Conservation (phyloP, 345 rosid species). For the Melaleuca alternifolia region DNA sequence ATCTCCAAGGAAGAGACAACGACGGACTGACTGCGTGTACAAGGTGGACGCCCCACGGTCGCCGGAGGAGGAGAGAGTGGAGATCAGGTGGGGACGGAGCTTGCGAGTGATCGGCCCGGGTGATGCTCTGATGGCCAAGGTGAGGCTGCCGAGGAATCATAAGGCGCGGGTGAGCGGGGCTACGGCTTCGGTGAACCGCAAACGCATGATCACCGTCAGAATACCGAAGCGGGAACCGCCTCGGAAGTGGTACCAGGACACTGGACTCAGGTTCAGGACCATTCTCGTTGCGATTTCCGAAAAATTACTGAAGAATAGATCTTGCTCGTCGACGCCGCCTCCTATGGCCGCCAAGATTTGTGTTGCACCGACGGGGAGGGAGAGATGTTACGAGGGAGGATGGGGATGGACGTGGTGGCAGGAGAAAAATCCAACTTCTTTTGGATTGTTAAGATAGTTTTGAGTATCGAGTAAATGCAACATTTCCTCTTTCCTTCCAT, state of each 20-base stretch:
- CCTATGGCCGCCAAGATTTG: background rate
- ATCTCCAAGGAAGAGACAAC: background rate
- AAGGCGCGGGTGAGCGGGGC: background rate
- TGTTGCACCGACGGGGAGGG: background rate
- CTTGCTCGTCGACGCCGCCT: fast-evolving
- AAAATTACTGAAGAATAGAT: background rate
- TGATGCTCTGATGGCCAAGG: background rate
- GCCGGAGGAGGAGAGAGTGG: background rate
- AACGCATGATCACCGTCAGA: background rate
- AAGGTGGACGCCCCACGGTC: background rate
- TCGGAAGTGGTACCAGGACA: background rate
- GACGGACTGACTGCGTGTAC: background rate
- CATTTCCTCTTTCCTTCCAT: background rate
- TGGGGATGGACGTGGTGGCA: background rate
- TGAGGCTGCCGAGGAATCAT: background rate
- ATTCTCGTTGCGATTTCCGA: background rate
- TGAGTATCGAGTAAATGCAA: background rate
- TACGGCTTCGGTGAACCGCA: background rate
- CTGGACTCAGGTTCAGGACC: background rate
- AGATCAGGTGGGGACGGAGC: background rate
- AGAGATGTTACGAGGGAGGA: background rate
- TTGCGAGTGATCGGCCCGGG: background rate
- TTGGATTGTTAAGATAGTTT: background rate
- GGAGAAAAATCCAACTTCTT: background rate
- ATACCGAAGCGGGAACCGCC: background rate